phyloP scores from a whole-genome alignment of 2,329 filamentous ascomycete species.

The Juglanconis oblonga region DNA sequence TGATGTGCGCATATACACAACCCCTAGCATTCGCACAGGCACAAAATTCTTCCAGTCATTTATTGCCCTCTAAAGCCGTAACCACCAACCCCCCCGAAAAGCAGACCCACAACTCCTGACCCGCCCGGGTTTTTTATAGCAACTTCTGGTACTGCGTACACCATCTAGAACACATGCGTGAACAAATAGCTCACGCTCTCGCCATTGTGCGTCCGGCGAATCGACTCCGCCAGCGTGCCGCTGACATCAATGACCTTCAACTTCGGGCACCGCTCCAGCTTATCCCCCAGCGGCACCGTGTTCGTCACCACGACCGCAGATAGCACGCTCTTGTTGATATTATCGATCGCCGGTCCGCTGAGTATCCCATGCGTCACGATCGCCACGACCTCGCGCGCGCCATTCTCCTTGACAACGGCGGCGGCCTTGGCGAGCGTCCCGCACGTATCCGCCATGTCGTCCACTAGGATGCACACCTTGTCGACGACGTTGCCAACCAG shows the following conservation, averaged over 20 bases:
- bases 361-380: slow-evolving; percentile 95
- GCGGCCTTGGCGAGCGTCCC: slow-evolving; percentile 71
- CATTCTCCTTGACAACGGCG: slow-evolving; percentile 80
- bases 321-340: slow-evolving; percentile 74
- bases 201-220: slow-evolving; percentile 67
- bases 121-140: background rate
- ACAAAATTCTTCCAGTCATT: background rate
- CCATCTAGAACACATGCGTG: slow-evolving; percentile 49
- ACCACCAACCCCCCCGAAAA: background rate
- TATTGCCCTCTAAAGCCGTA: background rate
- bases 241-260: slow-evolving; percentile 91
- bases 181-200: slow-evolving; percentile 65
- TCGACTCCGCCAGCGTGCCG: slow-evolving; percentile 73
- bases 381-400: slow-evolving; percentile 83
- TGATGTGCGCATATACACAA: too few relatives aligned
- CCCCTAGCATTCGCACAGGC: too few relatives aligned
- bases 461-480: slow-evolving; percentile 92
- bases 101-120: background rate
- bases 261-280: slow-evolving; percentile 70
- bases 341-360: slow-evolving; percentile 83
- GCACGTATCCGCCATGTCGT: slow-evolving; percentile 97
- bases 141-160: background rate
- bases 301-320: slow-evolving; percentile 86
- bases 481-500: slow-evolving; percentile 76
- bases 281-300: slow-evolving; percentile 76